phyloP scores from a whole-genome alignment of 352 stramenopile genomes.

The Phytopythium oedochilum region DNA sequence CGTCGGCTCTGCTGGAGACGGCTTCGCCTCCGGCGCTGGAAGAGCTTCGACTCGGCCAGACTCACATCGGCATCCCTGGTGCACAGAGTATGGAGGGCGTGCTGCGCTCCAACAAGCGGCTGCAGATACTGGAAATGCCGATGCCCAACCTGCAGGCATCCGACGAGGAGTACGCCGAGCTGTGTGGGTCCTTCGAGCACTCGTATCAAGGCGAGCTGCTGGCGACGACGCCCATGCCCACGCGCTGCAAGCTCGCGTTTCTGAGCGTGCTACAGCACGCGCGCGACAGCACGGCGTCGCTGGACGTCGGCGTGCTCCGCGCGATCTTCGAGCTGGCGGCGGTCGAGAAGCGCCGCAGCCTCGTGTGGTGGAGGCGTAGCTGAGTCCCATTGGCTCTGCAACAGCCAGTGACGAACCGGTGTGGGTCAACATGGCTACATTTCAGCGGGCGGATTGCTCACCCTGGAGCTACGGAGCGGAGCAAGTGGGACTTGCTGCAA shows the following conservation, averaged over 20 bases:
- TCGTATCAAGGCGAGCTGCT: neutral
- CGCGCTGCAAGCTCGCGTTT: slow-evolving; percentile 4
- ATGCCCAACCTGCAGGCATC: neutral
- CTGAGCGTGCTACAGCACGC: slow-evolving; percentile 2
- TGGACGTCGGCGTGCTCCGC: neutral
- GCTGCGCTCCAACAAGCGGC: slow-evolving; percentile 2
- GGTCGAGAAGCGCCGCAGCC: neutral
- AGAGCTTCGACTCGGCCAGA: neutral
- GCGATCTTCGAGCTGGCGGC: neutral
- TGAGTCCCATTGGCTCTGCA: neutral
- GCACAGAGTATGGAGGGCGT: neutral
- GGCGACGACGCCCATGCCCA: neutral
- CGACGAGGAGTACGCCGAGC: neutral
- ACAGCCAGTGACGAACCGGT: neutral
- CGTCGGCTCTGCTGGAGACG: neutral
- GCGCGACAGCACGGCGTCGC: neutral
- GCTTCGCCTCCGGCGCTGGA: neutral
- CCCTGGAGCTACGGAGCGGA: too few relatives aligned
- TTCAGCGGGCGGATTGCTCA: too few relatives aligned
- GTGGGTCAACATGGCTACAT: neutral
- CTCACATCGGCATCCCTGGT: neutral
- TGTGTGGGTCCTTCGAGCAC: neutral
- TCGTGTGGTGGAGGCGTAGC: slow-evolving; percentile 1
- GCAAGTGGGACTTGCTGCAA: too few relatives aligned
- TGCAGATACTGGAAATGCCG: neutral